Percentiles rank a stretch among this genome's conserved stretches.
Conservation (phyloP, 2,329 filamentous ascomycete species). For the Fusarium sterilihyphosum region DNA sequence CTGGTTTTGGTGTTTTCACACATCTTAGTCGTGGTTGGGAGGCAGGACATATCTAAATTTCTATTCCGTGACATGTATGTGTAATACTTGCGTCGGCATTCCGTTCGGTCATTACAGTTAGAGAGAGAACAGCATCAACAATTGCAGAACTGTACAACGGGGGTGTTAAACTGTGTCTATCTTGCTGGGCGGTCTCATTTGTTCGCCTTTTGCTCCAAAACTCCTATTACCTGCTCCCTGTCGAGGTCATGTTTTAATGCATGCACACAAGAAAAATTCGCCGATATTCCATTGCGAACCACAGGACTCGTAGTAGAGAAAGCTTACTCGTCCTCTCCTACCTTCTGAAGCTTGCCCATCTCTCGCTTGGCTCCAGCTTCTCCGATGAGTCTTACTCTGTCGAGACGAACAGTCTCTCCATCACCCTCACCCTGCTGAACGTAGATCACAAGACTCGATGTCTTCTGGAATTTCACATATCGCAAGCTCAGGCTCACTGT, state of each 20-base stretch:
- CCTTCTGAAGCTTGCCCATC: constrained; percentile 95
- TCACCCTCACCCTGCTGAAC: constrained; percentile 86
- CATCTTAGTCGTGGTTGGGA: constrained; percentile 48
- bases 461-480: constrained; percentile 98
- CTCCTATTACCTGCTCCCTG: constrained; percentile 27
- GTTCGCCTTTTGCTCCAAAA: constrained; percentile 28
- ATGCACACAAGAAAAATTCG: neutral
- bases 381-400: constrained; percentile 82
- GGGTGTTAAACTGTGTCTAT: constrained; percentile 26
- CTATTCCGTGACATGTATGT: constrained; percentile 3
- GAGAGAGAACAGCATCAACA: neutral
- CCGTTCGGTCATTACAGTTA: neutral
- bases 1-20: constrained; percentile 48
- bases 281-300: neutral
- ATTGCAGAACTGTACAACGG: neutral
- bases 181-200: constrained; percentile 7
- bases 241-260: constrained; percentile 22
- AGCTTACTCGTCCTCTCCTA: constrained; percentile 76
- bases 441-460: constrained; percentile 86
- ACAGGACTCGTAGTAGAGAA: neutral
- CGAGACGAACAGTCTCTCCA: constrained; percentile 85
- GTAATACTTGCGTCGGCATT: neutral
- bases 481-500: constrained; percentile 79
- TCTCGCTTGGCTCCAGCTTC: constrained; percentile 92
- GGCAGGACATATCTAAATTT: constrained; percentile 54